Evolutionary conservation across 176 grass and related monocot genomes (phyloP), one percentile per base, ranked within the genome.

Genomic region (Aegilops speltoides): DNA sequence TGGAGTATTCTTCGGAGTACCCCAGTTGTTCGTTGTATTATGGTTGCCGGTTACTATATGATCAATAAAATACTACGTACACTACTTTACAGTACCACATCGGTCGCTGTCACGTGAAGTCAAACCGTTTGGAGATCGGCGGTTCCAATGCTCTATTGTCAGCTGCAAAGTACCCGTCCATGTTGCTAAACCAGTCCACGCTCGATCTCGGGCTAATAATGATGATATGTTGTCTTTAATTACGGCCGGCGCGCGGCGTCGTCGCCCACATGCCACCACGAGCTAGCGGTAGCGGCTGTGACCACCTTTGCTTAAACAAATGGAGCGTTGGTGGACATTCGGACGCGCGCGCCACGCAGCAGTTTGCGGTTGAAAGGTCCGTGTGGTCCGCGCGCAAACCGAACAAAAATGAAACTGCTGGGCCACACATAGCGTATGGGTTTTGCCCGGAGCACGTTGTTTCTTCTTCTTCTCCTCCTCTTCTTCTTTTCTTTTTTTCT

Each of bases 21-120:
- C 14, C 19, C 61, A 20, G 85, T 68, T 80, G 81, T 84, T 74
- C 34, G 16, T 54, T 70, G 67, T 89, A 70, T 3, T 48, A 71
- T 72, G 15, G 71, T 73, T 62, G 16, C 3, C 4, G 1, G 16
- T 3, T 32, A 74, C 65, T 43, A 24, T 8, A 8, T 66, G 23
- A 7, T 73, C 24, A 79, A 54, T 87, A 87, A 79, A 78, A 82
- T 61, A 32, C 29, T 22, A 61, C n/a, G n/a, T n/a, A n/a, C 29
- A 60, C 26, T 76, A 19, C 7, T 79, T 57, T 40, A 45, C 34
- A 0, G 0, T 29, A 11, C 11, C 1, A 66, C 11, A 11, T 54
- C 6, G 52, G 54, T 83, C 73, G 73, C 67, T 40, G 20, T 70
- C 79, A 19, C 5, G 23, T 37, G 46, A 59, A 83, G 84, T 87